Base-by-base conservation (phyloP, 2,329 filamentous ascomycete species). In the Fusarium chaquense region DNA sequence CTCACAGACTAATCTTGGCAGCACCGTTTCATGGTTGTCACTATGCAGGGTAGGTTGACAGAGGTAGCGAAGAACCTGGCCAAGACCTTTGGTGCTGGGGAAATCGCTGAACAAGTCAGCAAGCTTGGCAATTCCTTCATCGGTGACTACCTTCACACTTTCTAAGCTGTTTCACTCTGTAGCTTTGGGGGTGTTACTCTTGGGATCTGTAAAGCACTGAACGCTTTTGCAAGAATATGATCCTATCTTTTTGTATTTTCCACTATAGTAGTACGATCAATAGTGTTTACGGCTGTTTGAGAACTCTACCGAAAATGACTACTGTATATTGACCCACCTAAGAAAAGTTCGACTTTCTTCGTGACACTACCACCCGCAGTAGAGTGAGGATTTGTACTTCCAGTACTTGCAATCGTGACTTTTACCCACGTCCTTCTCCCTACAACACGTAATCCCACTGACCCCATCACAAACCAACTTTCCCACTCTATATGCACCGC, bases 21-120 rank as follows among this genome's bases (percentile, higher is more conserved):
- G 69, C 69, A 71, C 30, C 67, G 69, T 3, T 71, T 70, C 4
- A 50, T 70, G 64, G 8, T 69, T 22, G 24, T 43, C 4, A 70
- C 67, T 13, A 52, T 70, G 0, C 61, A 71, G 10, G 24, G 64
- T 6, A 24, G 46, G 3, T 12, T 32, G 12, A 58, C 45, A 1
- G 56, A 66, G 11, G 16, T 22, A 28, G 67, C 64, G 0, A 70
- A 64, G 46, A 56, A 24, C 3, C 36, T 71, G 5, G 67, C 67
- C 5, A 70, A 26, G 5, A 12, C 38, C 0, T 58, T 62, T 8
- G 65, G 69, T 15, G 67, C 65, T 13, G 61, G 52, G 2, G 67
- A 71, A 2, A 63, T 69, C 33, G 64, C 67, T 3, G 56, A 70
- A 0, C n/a, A 40, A 1, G 44, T 66, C 10, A 2, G 6, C 2